Conservation (phyloP, 2,329 filamentous ascomycete species). For the Colletotrichum karsti region DNA sequence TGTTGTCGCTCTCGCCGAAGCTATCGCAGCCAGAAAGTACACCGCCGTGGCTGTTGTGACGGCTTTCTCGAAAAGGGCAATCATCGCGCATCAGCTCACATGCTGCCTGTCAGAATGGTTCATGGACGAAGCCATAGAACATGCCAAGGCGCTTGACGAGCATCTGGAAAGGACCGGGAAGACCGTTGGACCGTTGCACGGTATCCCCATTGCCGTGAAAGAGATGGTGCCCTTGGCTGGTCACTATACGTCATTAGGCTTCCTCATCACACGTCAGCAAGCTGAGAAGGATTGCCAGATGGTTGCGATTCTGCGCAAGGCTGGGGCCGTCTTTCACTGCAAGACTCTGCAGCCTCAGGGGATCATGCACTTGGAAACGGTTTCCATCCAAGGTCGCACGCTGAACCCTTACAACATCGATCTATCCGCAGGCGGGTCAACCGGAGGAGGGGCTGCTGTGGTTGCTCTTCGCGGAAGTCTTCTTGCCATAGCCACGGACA, state of each 20-base stretch:
- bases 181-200: conserved; percentile 66
- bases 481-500: conserved; percentile 50
- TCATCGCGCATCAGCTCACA: conserved; percentile 37
- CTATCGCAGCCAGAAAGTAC: conserved; percentile 43
- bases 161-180: conserved; percentile 46
- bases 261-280: conserved; percentile 57
- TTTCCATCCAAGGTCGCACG: conserved; percentile 68
- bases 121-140: conserved; percentile 46
- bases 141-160: conserved; percentile 47
- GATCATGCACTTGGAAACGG: conserved; percentile 63
- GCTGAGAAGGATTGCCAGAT: conserved; percentile 63
- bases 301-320: conserved; percentile 61
- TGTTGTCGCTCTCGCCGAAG: conserved; percentile 47
- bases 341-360: conserved; percentile 76
- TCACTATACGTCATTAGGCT: conserved; percentile 59
- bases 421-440: conserved; percentile 69
- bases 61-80: conserved; percentile 38
- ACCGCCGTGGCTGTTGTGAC: conserved; percentile 48
- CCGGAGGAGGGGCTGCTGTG: conserved; percentile 62
- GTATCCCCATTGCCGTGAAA: conserved; percentile 59
- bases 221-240: conserved; percentile 65
- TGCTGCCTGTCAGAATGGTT: conserved; percentile 54
- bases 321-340: conserved; percentile 71
- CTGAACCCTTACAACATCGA: conserved; percentile 70
- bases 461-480: conserved; percentile 49